Conservation (phyloP, 225 moss, liverwort and hornwort species). For the Marchantia paleacea region DNA sequence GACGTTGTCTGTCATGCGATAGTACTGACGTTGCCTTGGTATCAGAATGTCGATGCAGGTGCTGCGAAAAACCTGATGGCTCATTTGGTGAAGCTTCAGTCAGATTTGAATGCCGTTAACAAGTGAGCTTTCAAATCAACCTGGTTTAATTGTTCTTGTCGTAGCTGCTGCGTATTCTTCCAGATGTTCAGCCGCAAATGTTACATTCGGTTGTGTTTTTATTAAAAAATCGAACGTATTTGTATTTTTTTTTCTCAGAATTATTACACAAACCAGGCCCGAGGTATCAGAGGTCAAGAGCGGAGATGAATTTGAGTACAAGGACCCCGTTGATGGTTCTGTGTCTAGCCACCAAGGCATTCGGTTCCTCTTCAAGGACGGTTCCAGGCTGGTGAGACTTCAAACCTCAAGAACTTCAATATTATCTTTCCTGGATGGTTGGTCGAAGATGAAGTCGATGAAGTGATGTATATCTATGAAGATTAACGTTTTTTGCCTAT, state of each 20-base stretch:
- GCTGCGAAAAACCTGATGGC: conserved; percentile 86
- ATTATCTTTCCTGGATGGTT: neutral
- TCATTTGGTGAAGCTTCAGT: conserved; percentile 81
- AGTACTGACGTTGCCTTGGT: neutral
- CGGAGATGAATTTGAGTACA: conserved; percentile 98
- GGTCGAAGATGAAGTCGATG: neutral
- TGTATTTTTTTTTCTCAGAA: conserved; percentile 32
- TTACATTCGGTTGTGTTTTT: neutral
- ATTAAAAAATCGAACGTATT: neutral
- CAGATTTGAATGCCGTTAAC: conserved; percentile 65
- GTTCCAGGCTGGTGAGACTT: conserved; percentile 79
- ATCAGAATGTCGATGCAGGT: conserved; percentile 88
- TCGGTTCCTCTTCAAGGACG: conserved; percentile 95
- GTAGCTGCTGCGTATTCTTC: neutral
- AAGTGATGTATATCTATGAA: neutral
- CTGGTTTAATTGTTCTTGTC: neutral
- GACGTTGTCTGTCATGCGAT: neutral
- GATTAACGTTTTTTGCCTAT: neutral
- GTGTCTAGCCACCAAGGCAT: conserved; percentile 95
- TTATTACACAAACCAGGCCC: conserved; percentile 52
- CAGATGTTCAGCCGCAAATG: neutral
- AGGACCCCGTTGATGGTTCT: conserved; percentile 89
- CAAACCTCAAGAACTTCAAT: neutral
- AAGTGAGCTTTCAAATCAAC: conserved; percentile 39
- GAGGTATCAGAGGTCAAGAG: conserved; percentile 69